A percentile compares a stretch with the other conserved stretches of the same genome.
Evolutionary conservation across 768 basidiomycete genomes (phyloP).

Genomic region (Suillus occidentalis): DNA sequence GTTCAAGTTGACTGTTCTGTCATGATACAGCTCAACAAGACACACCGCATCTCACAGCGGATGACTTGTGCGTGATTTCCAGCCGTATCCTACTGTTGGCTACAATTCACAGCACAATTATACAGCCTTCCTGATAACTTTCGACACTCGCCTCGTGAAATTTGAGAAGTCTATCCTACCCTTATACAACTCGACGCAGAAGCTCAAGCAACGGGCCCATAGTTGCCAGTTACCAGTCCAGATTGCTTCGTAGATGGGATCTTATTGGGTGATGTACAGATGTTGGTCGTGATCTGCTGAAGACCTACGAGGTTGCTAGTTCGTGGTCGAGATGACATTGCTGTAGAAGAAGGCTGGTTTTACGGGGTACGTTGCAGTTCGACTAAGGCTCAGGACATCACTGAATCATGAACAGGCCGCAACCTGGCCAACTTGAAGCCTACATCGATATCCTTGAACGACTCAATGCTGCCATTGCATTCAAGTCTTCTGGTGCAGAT

Average conservation of each 20-base stretch:
- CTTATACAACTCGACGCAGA: too few species aligned
- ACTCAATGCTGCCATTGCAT: conserved; percentile 77
- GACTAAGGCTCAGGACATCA: too few species aligned
- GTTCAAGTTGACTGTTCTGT: too few species aligned
- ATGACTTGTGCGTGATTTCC: conserved; percentile 68
- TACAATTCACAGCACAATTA: conserved; percentile 21
- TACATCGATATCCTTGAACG: conserved; percentile 77
- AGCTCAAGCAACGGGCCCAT: conserved; percentile 61
- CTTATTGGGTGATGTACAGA: too few species aligned
- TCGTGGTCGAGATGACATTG: too few species aligned
- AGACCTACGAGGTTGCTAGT: too few species aligned
- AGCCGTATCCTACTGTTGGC: neutral
- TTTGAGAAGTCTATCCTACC: conserved; percentile 86
- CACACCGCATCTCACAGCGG: conserved; percentile 79
- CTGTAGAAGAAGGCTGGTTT: too few species aligned
- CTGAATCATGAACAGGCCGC: conserved; percentile 50
- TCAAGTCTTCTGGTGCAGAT: conserved; percentile 62
- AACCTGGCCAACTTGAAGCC: conserved; percentile 57
- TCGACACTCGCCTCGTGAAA: conserved; percentile 78
- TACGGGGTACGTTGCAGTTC: too few species aligned
- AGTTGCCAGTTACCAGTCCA: too few species aligned
- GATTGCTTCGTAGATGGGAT: too few species aligned
- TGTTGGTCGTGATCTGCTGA: too few species aligned
- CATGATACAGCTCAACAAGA: conserved; percentile 65
- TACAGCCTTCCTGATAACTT: conserved; percentile 78